A percentile compares a stretch with the other conserved stretches of the same genome.
These are phyloP conservation scores for Schizopora paradoxa DNA, from an alignment of 1,284 basidiomycete genomes.

Conservation along the genomic window DNA sequence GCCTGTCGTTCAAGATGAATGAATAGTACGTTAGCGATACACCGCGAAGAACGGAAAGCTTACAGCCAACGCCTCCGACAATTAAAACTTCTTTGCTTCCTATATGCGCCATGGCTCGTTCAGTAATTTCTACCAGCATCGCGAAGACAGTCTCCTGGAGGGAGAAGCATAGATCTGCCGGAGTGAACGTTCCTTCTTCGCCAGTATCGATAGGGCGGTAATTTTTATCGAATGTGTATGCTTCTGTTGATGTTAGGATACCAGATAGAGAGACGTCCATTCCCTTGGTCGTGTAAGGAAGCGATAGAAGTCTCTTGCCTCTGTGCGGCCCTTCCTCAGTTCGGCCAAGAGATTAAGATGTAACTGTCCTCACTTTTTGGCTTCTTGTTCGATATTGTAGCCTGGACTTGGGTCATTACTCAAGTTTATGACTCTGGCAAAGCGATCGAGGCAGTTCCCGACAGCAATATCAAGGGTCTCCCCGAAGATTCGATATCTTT, in stretches of 20 bases:
- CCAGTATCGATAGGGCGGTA: constrained; percentile 46
- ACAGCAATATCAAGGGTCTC: constrained; percentile 99
- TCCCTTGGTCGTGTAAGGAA: constrained; percentile 97
- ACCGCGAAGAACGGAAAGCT: constrained; percentile 31
- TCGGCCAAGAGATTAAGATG: constrained; percentile 1
- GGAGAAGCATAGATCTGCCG: constrained; percentile 94
- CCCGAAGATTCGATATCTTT: constrained; percentile 97
- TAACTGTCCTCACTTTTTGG: constrained; percentile 63
- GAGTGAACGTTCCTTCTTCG: constrained; percentile 77
- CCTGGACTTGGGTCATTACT: constrained; percentile 96
- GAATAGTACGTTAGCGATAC: background rate
- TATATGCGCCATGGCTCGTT: constrained; percentile 98
- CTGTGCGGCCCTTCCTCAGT: constrained; percentile 31
- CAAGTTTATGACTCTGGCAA: constrained; percentile 93
- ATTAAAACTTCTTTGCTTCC: constrained; percentile 95
- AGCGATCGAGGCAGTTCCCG: constrained; percentile 96
- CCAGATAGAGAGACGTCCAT: constrained; percentile 98
- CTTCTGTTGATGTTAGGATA: constrained; percentile 84
- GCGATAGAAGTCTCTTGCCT: constrained; percentile 67
- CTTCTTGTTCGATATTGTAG: constrained; percentile 97
- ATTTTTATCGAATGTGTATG: constrained; percentile 78
- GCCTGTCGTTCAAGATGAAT: constrained; percentile 40
- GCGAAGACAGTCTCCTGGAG: constrained; percentile 97
- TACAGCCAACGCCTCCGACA: constrained; percentile 98
- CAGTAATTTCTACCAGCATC: constrained; percentile 99